A percentile compares a stretch with the other conserved stretches of the same genome.
Evolutionary conservation across 441 rosid species (phyloP).

Genomic region (Populus trichocarpa): DNA sequence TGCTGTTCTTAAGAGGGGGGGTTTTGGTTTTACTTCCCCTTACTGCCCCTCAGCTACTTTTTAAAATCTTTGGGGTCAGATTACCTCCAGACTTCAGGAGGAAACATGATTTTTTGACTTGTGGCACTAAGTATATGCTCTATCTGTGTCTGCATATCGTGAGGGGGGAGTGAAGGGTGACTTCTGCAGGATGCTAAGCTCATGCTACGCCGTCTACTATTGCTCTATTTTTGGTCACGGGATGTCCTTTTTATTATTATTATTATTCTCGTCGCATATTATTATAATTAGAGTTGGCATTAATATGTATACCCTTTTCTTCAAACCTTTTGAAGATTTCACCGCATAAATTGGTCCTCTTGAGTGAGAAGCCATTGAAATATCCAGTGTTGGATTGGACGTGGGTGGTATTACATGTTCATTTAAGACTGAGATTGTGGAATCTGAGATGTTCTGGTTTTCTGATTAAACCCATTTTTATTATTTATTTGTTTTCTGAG

Average conservation of each 20-base stretch:
- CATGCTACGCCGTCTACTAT: slow-evolving; percentile 6
- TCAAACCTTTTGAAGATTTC: slow-evolving; percentile 24
- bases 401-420: slow-evolving; percentile 5
- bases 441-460: not conserved
- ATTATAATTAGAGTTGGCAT: slow-evolving; percentile 11
- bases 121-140: not conserved
- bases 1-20: slow-evolving; percentile 15
- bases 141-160: not conserved
- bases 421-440: slow-evolving; percentile 14
- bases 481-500: not conserved
- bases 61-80: slow-evolving; percentile 22
- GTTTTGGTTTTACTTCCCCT: slow-evolving; percentile 22
- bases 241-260: not conserved
- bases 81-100: not conserved
- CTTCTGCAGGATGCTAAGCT: slow-evolving; percentile 16
- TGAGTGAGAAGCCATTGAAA: slow-evolving; percentile 15
- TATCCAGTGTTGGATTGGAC: slow-evolving; percentile 5
- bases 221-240: slow-evolving; percentile 16
- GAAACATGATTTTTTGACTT: not conserved
- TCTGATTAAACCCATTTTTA: not conserved
- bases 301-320: slow-evolving; percentile 24
- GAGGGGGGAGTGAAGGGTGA: slow-evolving; percentile 6
- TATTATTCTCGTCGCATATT: not conserved
- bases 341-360: slow-evolving; percentile 28
- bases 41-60: slow-evolving; percentile 28